Base-by-base conservation (phyloP, 192 early-diverging fungal genomes). In the Backusella australiensis region DNA sequence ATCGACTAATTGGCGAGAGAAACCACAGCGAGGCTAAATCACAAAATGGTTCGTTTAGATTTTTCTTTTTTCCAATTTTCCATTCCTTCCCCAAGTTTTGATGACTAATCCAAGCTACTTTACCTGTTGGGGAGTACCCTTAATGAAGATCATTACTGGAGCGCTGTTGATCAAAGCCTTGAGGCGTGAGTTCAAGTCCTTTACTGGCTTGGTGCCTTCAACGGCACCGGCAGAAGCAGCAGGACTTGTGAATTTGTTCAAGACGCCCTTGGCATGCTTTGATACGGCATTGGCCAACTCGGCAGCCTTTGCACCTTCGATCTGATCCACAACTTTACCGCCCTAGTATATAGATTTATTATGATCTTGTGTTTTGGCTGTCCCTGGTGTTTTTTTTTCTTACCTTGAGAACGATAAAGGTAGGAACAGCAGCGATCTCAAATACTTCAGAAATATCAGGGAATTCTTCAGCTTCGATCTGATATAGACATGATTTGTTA, bases 81-180 rank as follows among this genome's bases (percentile, higher is more conserved):
- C n/a, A 1, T 26, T 52, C 53, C 53, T 7, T 14, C 23, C 26
- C 11, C 26, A 19, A 12, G 32, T 32, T 74, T 26, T 26, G 56
- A 23, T 63, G 21, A 63, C 21, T 63, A 63, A 63, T 63, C 56
- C 21, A 11, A 72, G 32, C 17, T 67, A 34, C 17, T 34, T 70
- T 71, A 75, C 78, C 39, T 79, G 75, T 21, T 79, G 72, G 36
- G 95, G 92, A 6, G 94, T 95, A 39, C 94, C 95, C 84, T 99
- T 99, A 73, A 99, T 97, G 79, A 98, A 98, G 35, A 94, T 85
- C 94, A 99, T 96, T 29, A 97, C 93, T 9, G 91, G 88, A 12
- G 91, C 85, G 32, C 91, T 90, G 76, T 90, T 87, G 34, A 91
- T 80, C 42, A 94, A 81, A 29, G 85, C 86, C 81, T 91, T 92